phyloP scores from a whole-genome alignment of 2,329 filamentous ascomycete genomes.

The Metarhizium robertsii region DNA sequence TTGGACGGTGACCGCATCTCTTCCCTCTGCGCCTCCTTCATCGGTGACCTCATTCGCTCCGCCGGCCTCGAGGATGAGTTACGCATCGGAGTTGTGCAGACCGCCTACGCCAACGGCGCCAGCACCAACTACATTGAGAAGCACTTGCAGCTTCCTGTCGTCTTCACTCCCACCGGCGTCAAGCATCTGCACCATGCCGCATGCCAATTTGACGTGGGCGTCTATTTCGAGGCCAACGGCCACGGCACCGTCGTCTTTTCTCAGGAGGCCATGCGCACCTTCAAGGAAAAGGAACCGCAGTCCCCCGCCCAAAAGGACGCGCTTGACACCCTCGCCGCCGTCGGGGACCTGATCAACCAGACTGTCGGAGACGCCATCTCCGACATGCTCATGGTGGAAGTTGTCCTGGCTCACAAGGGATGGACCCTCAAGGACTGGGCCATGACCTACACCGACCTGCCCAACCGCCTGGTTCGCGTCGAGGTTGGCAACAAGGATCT shows the following conservation, averaged over 20 bases:
- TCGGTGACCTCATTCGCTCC: slow-evolving; percentile 75
- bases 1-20: slow-evolving; percentile 96
- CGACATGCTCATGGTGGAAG: slow-evolving; percentile 92
- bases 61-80: slow-evolving; percentile 72
- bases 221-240: slow-evolving; percentile 98
- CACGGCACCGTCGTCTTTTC: slow-evolving; percentile 97
- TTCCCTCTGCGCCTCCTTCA: slow-evolving; percentile 86
- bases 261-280: slow-evolving; percentile 66
- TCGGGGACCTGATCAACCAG: slow-evolving; percentile 93
- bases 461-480: slow-evolving; percentile 89
- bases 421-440: slow-evolving; percentile 91
- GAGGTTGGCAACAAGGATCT: slow-evolving; percentile 80
- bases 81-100: slow-evolving; percentile 91
- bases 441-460: slow-evolving; percentile 84
- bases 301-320: slow-evolving; percentile 88
- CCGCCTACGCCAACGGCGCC: slow-evolving; percentile 93
- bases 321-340: slow-evolving; percentile 71
- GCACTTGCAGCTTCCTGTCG: slow-evolving; percentile 77
- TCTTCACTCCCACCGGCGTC: slow-evolving; percentile 90
- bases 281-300: slow-evolving; percentile 72
- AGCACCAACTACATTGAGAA: slow-evolving; percentile 88
- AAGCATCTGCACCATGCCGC: slow-evolving; percentile 98
- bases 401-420: slow-evolving; percentile 88
- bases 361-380: slow-evolving; percentile 93
- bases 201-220: slow-evolving; percentile 85